Conservation (phyloP, 352 stramenopile species). For the Pythium volutum region DNA sequence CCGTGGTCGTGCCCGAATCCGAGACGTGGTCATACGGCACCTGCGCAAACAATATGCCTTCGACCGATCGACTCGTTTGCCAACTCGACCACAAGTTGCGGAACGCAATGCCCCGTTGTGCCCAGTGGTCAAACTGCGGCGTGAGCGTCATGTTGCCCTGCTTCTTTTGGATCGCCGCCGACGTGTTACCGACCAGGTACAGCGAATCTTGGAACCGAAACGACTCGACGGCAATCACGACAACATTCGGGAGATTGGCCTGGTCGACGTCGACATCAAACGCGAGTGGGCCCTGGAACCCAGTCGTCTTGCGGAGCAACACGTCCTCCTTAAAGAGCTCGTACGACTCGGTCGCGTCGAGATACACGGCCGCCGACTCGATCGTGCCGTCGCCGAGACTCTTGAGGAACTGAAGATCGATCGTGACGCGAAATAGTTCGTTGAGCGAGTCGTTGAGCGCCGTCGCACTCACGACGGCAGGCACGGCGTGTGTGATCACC, state of each 20-base stretch:
- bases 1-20: constrained; percentile 36
- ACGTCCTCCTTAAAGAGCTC: constrained; percentile 33
- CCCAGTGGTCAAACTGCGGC: constrained; percentile 50
- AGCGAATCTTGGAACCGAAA: constrained; percentile 54
- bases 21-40: constrained; percentile 41
- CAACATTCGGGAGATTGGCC: constrained; percentile 41
- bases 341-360: constrained; percentile 40
- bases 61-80: constrained; percentile 51
- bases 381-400: constrained; percentile 1
- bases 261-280: constrained; percentile 41
- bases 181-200: constrained; percentile 39
- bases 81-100: constrained; percentile 61
- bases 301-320: constrained; percentile 34
- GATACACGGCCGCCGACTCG: constrained; percentile 17
- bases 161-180: constrained; percentile 7
- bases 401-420: constrained; percentile 10
- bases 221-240: constrained; percentile 54
- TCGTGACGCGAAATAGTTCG: constrained; percentile 19
- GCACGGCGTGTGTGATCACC: constrained; percentile 6
- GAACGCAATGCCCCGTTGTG: constrained; percentile 44
- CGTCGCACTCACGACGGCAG: constrained; percentile 2
- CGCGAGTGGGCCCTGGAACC: constrained; percentile 39
- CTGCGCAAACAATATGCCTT: constrained; percentile 54
- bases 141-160: constrained; percentile 44
- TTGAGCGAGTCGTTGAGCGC: constrained; percentile 19